Evolutionary conservation across 306 rosid species (phyloP).

Genomic region (Medicago truncatula): DNA sequence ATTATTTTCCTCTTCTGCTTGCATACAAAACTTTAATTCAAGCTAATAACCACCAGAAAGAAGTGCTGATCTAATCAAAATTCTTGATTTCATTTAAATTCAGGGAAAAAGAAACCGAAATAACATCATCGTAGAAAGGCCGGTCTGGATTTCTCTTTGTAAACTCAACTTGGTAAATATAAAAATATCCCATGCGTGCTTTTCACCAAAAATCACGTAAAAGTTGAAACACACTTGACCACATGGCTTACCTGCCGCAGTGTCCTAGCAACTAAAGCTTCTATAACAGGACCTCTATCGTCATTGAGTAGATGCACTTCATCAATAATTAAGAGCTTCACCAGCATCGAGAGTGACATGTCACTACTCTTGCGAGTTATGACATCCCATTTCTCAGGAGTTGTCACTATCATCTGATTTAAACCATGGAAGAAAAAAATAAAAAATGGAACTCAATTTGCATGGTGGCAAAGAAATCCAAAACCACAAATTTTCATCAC

Average conservation of each 20-base stretch:
- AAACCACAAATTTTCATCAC: conserved; percentile 38
- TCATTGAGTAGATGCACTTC: conserved; percentile 98
- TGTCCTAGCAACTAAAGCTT: conserved; percentile 96
- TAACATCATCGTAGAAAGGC: neutral
- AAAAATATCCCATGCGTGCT: conserved; percentile 30
- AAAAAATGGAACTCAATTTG: conserved; percentile 32
- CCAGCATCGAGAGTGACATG: conserved; percentile 94
- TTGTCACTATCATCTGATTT: conserved; percentile 95
- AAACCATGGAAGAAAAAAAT: conserved; percentile 34
- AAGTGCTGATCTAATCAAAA: conserved; percentile 25
- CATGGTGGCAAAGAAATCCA: conserved; percentile 34
- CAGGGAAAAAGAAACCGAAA: conserved; percentile 8
- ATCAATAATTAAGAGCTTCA: conserved; percentile 93
- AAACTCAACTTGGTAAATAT: conserved; percentile 9
- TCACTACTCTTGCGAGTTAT: conserved; percentile 99
- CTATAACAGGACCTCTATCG: conserved; percentile 98
- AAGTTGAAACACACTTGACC: conserved; percentile 30
- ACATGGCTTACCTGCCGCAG: conserved; percentile 78
- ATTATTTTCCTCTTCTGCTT: conserved; percentile 27
- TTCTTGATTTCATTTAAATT: conserved; percentile 5
- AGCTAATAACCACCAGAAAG: conserved; percentile 16
- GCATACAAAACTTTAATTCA: conserved; percentile 3
- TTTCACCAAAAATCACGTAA: conserved; percentile 18
- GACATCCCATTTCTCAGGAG: conserved; percentile 99
- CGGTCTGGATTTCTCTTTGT: conserved; percentile 16